Base-by-base conservation (phyloP, 2,329 filamentous ascomycete species). In the Torrubiellomyces zombiae region DNA sequence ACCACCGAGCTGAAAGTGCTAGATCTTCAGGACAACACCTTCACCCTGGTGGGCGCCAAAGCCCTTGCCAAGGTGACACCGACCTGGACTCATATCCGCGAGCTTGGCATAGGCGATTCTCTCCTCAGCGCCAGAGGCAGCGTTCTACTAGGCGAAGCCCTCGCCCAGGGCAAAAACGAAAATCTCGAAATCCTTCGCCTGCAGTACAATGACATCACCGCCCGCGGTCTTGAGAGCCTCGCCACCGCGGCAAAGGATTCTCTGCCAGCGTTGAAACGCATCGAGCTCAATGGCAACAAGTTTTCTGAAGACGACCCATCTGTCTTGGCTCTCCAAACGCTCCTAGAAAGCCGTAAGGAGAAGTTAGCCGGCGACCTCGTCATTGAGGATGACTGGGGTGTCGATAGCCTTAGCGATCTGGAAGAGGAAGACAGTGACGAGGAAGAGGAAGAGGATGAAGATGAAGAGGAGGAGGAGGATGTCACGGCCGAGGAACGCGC, bases 21-120 rank as follows among this genome's bases (percentile, higher is more conserved):
- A 26, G 89, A 98, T 56, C 59, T 98, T 32, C 86, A 98, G 51
- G 89, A 98, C 56, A 98, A 98, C 56, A 95, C 89, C 1, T 95
- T 95, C 49, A 95, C 86, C 7, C 51, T 75, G 19, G 62, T 66
- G 33, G 89, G 85, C 14, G 80, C 81, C 16, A 75, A 63, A 39
- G 81, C 82, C 8, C 63, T 98, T 26, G 75, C 80, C 19, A 67
- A 64, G 37, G 80, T 82, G 5, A 63, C 86, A 13, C 61, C 67
- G 1, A 64, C 63, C 29, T 98, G 86, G 86, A 51, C 65, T 0
- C 58, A 69, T 19, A 60, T 98, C 23, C 63, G 69, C 36, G 89
- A 95, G 51, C 65, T 98, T 9, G 85, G 81, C 19, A 68, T 95
- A 9, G 80, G 83, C 21, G 89, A 98, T 50, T 93, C 81, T 28